A percentile compares a stretch with the other conserved stretches of the same genome.
These are phyloP conservation scores for Eucalyptus melliodora DNA, from an alignment of 345 rosid species.

Conservation along the genomic window DNA sequence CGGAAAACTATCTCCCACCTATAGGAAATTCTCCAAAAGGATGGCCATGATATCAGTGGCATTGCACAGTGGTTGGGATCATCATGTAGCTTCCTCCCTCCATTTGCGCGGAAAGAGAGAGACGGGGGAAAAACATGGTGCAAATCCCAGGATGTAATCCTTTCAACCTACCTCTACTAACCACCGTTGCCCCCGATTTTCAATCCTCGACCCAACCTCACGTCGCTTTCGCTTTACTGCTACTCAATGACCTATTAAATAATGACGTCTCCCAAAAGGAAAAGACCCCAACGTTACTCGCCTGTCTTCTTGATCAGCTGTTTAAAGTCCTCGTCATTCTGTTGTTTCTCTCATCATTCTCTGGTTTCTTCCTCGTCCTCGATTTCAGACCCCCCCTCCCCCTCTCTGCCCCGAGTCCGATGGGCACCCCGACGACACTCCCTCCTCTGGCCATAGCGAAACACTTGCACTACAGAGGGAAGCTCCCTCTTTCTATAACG, in stretches of 20 bases:
- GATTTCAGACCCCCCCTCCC: not conserved
- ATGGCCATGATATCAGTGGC: not conserved
- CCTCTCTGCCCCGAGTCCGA: not conserved
- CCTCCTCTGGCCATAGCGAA: conserved; percentile 18
- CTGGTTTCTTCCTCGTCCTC: conserved; percentile 20
- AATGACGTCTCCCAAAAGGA: not conserved
- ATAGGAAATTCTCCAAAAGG: not conserved
- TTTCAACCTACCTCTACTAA: conserved; percentile 18
- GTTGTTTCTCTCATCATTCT: not conserved
- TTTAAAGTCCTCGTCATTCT: conserved; percentile 9
- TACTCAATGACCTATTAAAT: conserved; percentile 39
- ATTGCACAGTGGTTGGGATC: not conserved
- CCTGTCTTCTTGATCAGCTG: not conserved
- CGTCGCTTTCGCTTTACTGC: conserved; percentile 58
- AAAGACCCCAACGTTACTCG: not conserved
- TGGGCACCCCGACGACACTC: not conserved
- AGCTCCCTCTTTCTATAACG: conserved; percentile 45
- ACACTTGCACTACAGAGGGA: conserved; percentile 19
- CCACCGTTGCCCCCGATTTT: not conserved
- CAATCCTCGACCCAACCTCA: not conserved
- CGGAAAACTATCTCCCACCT: not conserved
- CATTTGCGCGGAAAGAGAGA: not conserved
- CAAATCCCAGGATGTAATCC: conserved; percentile 16
- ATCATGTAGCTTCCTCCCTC: not conserved
- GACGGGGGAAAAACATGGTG: not conserved